Evolutionary conservation across 148 eudicot genomes (phyloP).

Genomic region (Gaultheria prostrata): DNA sequence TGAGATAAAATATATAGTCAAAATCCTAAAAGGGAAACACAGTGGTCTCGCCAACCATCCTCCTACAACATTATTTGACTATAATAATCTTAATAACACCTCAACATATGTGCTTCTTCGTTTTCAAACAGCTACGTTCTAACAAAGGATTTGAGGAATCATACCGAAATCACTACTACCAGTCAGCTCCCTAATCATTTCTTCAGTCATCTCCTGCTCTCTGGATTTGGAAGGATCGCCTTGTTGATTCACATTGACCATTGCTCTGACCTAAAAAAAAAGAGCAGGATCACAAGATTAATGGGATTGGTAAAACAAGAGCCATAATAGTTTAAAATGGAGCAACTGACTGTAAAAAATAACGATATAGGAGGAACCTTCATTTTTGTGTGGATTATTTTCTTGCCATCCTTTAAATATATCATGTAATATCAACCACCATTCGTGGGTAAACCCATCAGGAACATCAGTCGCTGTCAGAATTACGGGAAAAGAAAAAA

Average conservation of each 20-base stretch:
- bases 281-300: neutral
- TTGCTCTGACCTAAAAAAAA: conserved; percentile 5
- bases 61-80: neutral
- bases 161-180: conserved; percentile 3
- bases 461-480: conserved; percentile 13
- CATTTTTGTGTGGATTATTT: neutral
- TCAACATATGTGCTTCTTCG: neutral
- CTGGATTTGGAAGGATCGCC: neutral
- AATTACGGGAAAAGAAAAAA: neutral
- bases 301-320: neutral
- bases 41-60: neutral
- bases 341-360: neutral
- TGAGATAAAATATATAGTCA: neutral
- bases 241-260: neutral
- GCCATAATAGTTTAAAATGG: neutral
- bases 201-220: neutral
- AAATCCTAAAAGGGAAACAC: neutral
- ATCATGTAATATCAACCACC: conserved; percentile 13
- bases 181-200: conserved; percentile 13
- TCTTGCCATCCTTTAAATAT: neutral
- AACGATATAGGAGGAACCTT: conserved; percentile 6
- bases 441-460: conserved; percentile 15
- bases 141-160: neutral
- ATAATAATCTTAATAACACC: neutral
- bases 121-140: neutral